Evolutionary conservation across 2,329 filamentous ascomycete genomes (phyloP), one percentile per base, ranked within the genome.

Genomic region (Fusarium stilboides): DNA sequence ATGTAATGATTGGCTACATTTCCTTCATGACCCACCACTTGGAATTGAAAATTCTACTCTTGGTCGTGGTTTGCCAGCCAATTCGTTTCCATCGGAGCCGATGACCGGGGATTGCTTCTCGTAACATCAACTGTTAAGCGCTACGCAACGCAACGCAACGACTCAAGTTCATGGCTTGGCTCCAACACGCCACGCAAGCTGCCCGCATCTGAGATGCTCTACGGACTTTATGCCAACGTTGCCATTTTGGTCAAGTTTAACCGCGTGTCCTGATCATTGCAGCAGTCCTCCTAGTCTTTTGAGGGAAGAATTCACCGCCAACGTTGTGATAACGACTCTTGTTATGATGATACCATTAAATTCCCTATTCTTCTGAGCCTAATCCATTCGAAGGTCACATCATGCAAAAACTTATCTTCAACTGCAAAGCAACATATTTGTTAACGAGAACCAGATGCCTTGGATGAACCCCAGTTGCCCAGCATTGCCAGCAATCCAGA

Each of bases 31-130:
- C 59, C 70, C 69, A 62, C 65, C 61, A 70, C 65, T 56, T 61
- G 61, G 62, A 57, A 68, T 53, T 65, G 58, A 74, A 74, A 74
- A 66, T 72, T 73, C 60, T 62, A 39, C 43, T 66, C 45, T 45
- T 54, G 22, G 53, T 43, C n/a, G 33, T 52, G 36, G 33, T 26
- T 24, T 36, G 40, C 15, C 31, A 19, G 22, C 19, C 36, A 37
- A 55, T 60, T 65, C 57, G 45, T 57, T 43, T 40, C 49, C 34
- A 52, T 64, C 70, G 62, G 72, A 73, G 70, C 71, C 72, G 72
- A 74, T 70, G 61, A 60, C 71, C 69, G 64, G 67, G 66, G 45
- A 33, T 58, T 57, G 46, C 12, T 31, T 31, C 12, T 31, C 28
- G 28, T 31, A 31, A 31, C 28, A 42, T 26, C 60, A 24, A 65